Percentiles rank a stretch among this genome's conserved stretches.
Conservation (phyloP, 163 green algal species). For the Chlamydomonas reinhardtii region DNA sequence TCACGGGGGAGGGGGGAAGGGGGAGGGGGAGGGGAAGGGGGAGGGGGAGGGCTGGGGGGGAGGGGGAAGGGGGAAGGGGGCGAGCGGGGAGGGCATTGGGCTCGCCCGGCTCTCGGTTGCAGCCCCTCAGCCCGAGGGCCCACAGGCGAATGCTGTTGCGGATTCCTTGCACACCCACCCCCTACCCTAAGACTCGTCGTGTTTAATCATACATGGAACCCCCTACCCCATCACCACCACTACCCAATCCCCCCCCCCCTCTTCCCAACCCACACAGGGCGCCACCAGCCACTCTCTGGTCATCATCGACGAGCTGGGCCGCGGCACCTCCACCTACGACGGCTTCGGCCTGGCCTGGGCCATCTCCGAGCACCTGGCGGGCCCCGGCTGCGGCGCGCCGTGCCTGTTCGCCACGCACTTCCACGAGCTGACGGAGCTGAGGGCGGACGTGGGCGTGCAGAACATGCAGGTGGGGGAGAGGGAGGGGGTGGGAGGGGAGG, state of each 20-base stretch:
- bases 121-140: too few relatives aligned
- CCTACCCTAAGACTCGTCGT: too few relatives aligned
- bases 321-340: conserved; percentile 95
- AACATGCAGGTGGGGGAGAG: conserved; percentile 48
- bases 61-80: too few relatives aligned
- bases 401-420: conserved; percentile 98
- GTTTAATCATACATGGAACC: too few relatives aligned
- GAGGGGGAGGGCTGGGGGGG: too few relatives aligned
- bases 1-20: too few relatives aligned
- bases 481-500: background rate
- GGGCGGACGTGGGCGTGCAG: conserved; percentile 60
- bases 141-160: too few relatives aligned
- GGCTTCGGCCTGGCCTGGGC: conserved; percentile 95
- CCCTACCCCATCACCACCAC: too few relatives aligned
- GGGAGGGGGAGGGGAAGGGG: too few relatives aligned
- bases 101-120: too few relatives aligned
- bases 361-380: conserved; percentile 94
- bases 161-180: too few relatives aligned
- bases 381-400: conserved; percentile 53
- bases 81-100: too few relatives aligned
- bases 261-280: conserved; percentile 65
- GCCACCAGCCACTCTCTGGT: conserved; percentile 87
- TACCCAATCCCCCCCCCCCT: background rate
- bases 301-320: conserved; percentile 98
- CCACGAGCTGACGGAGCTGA: conserved; percentile 95